phyloP scores from a whole-genome alignment of 306 rosid species.

The Trifolium pratense region DNA sequence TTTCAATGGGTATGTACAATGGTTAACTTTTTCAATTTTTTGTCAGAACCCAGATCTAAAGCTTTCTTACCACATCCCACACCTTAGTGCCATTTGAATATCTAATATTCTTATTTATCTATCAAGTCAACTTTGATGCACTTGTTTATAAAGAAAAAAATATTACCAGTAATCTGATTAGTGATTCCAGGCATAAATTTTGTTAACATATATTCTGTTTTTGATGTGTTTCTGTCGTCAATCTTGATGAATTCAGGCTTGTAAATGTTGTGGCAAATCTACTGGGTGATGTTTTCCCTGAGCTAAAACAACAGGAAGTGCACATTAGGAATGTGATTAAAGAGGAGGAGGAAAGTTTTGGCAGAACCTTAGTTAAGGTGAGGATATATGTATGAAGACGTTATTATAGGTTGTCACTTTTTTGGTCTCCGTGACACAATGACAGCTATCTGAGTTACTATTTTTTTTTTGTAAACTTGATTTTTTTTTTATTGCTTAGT shows the following conservation, averaged over 20 bases:
- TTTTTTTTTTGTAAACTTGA: constrained; percentile 2
- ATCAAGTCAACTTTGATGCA: background rate
- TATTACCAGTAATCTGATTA: background rate
- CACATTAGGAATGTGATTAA: constrained; percentile 68
- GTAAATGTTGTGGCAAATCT: constrained; percentile 65
- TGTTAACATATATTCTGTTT: constrained; percentile 14
- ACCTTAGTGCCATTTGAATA: background rate
- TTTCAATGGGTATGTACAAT: constrained; percentile 73
- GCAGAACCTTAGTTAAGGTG: constrained; percentile 92
- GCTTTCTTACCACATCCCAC: constrained; percentile 7
- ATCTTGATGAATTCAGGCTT: constrained; percentile 63
- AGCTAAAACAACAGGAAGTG: constrained; percentile 71
- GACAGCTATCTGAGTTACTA: constrained; percentile 10
- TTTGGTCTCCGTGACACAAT: constrained; percentile 3
- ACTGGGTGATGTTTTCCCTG: constrained; percentile 88
- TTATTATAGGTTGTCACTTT: constrained; percentile 24
- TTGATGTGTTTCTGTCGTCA: constrained; percentile 9
- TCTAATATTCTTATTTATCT: constrained; percentile 1
- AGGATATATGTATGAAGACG: constrained; percentile 21
- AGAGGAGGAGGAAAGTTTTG: constrained; percentile 97
- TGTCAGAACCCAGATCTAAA: constrained; percentile 12
- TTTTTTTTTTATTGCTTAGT: constrained; percentile 10
- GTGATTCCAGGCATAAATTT: background rate
- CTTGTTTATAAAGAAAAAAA: background rate
- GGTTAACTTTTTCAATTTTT: constrained; percentile 11